Conservation (phyloP, 1,284 basidiomycete genomes). For the Agaricales sp. region DNA sequence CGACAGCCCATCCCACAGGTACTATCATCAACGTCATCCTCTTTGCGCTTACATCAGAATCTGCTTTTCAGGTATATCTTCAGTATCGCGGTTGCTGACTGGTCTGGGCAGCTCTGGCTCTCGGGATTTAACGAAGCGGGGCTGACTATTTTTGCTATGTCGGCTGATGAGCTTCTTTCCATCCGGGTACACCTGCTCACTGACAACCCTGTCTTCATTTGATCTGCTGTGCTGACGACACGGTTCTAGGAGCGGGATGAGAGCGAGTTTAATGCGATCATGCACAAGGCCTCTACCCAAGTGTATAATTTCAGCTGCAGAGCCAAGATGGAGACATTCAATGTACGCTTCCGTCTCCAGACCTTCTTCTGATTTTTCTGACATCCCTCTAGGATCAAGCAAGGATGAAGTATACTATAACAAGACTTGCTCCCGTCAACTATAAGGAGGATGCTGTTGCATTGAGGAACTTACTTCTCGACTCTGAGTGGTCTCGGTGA, state of each 20-base stretch:
- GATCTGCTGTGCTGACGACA: background rate
- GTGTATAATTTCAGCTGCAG: slow-evolving; percentile 81
- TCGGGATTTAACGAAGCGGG: slow-evolving; percentile 96
- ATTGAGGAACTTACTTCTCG: slow-evolving; percentile 44
- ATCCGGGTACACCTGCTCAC: slow-evolving; percentile 40
- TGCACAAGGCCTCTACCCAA: slow-evolving; percentile 60
- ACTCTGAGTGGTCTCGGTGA: background rate
- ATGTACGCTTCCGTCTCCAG: slow-evolving; percentile 38
- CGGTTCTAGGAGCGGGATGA: slow-evolving; percentile 53
- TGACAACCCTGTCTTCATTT: background rate
- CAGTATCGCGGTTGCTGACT: slow-evolving; percentile 82
- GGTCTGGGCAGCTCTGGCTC: slow-evolving; percentile 86
- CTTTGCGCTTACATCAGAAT: background rate
- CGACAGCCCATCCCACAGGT: slow-evolving; percentile 77
- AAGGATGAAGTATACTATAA: slow-evolving; percentile 77
- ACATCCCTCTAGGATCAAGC: slow-evolving; percentile 47
- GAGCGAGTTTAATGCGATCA: slow-evolving; percentile 44
- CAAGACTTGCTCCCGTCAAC: slow-evolving; percentile 56
- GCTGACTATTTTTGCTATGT: slow-evolving; percentile 63
- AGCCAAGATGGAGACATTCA: slow-evolving; percentile 83
- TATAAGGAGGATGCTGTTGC: slow-evolving; percentile 61
- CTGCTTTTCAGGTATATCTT: slow-evolving; percentile 69
- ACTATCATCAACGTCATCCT: slow-evolving; percentile 17
- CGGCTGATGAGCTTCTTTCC: slow-evolving; percentile 72
- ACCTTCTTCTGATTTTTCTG: slow-evolving; percentile 1